Percentiles rank a stretch among this genome's conserved stretches.
These are phyloP conservation scores for Nemania sp. DNA, from an alignment of 2,329 filamentous ascomycete species.

Conservation along the genomic window DNA sequence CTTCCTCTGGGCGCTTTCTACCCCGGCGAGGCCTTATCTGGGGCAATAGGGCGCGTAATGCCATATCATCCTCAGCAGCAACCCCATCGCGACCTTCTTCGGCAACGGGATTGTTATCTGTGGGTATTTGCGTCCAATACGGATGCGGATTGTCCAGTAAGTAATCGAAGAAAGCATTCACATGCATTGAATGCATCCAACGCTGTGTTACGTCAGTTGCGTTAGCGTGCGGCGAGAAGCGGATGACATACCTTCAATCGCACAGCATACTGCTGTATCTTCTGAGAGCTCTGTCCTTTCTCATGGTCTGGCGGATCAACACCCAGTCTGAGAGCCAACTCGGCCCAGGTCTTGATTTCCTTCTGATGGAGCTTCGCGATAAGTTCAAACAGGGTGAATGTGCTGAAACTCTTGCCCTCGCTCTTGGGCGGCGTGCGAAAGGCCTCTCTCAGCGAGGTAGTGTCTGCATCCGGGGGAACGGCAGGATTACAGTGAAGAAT, in stretches of 20 bases:
- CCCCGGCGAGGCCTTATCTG: slow-evolving; percentile 75
- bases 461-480: slow-evolving; percentile 77
- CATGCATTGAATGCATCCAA: slow-evolving; percentile 97
- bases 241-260: slow-evolving; percentile 77
- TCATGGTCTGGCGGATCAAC: slow-evolving; percentile 85
- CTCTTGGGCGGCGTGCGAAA: slow-evolving; percentile 87
- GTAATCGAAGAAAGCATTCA: slow-evolving; percentile 95
- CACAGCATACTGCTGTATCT: slow-evolving; percentile 94
- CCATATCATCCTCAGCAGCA: slow-evolving; percentile 87
- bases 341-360: slow-evolving; percentile 93
- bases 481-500: slow-evolving; percentile 92
- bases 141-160: slow-evolving; percentile 80
- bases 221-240: slow-evolving; percentile 16
- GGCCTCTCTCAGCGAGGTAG: slow-evolving; percentile 75
- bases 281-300: slow-evolving; percentile 90
- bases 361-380: slow-evolving; percentile 82
- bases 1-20: slow-evolving; percentile 73
- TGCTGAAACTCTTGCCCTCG: slow-evolving; percentile 87
- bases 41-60: slow-evolving; percentile 83
- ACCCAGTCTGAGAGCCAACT: slow-evolving; percentile 86
- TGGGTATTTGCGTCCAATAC: slow-evolving; percentile 83
- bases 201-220: slow-evolving; percentile 64
- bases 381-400: slow-evolving; percentile 80
- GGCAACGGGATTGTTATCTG: slow-evolving; percentile 70
- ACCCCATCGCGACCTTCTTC: slow-evolving; percentile 82